phyloP scores from a whole-genome alignment of 2,329 filamentous ascomycete genomes.

The Emergomyces pasteurianus region DNA sequence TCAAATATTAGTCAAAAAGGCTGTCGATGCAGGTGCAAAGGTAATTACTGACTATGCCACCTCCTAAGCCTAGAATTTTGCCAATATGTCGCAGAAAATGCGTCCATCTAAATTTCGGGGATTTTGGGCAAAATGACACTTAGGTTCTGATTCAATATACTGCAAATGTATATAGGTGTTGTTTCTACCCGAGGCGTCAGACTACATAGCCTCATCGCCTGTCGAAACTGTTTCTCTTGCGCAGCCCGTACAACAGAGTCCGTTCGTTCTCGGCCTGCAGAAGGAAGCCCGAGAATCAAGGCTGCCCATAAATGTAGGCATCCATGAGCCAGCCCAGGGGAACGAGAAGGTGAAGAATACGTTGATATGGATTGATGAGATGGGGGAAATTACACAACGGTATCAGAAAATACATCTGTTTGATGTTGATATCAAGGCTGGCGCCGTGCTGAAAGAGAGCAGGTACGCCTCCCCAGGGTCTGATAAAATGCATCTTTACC shows the following conservation, averaged over 20 bases:
- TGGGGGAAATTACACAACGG: conserved; percentile 45
- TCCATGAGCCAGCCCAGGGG: conserved; percentile 58
- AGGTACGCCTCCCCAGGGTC: conserved; percentile 22
- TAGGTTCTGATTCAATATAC: conserved; percentile 3
- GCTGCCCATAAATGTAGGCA: conserved; percentile 71
- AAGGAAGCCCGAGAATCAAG: conserved; percentile 50
- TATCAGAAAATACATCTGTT: conserved; percentile 93
- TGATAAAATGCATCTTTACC: background rate
- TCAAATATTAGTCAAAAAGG: conserved; percentile 57
- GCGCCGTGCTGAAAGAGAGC: conserved; percentile 51
- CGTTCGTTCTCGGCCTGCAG: conserved; percentile 66
- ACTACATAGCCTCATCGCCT: conserved; percentile 67
- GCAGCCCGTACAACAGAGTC: conserved; percentile 50
- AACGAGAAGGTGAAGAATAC: conserved; percentile 49
- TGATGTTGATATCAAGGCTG: conserved; percentile 52
- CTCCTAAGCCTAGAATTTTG: background rate
- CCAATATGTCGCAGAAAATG: background rate
- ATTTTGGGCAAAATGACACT: background rate
- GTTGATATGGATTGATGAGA: conserved; percentile 53
- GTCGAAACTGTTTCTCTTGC: conserved; percentile 60
- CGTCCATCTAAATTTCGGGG: background rate
- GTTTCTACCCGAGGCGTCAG: conserved; percentile 83
- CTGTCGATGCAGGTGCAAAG: conserved; percentile 65
- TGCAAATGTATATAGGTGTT: conserved; percentile 43
- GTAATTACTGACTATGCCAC: conserved; percentile 31